A percentile compares a stretch with the other conserved stretches of the same genome.
These are phyloP conservation scores for Periconia sp. DNA, from an alignment of 2,329 filamentous ascomycete species.

Conservation along the genomic window DNA sequence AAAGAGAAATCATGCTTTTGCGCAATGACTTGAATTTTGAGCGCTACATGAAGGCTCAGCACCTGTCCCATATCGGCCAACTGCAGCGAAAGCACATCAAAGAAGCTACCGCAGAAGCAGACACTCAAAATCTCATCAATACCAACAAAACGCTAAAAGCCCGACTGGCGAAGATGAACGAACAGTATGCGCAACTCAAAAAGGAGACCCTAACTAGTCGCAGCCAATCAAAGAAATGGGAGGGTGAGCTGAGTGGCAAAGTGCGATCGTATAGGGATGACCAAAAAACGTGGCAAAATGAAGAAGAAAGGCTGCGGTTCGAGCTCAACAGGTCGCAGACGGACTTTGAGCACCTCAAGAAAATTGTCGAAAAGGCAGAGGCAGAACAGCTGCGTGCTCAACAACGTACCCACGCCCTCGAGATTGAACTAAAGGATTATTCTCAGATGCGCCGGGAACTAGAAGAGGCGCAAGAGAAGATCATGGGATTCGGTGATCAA, in stretches of 20 bases:
- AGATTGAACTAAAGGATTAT: slow-evolving; percentile 65
- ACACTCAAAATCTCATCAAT: slow-evolving; percentile 79
- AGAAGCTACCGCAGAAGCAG: slow-evolving; percentile 77
- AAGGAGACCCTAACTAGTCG: slow-evolving; percentile 73
- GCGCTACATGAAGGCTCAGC: slow-evolving; percentile 79
- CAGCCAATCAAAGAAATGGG: slow-evolving; percentile 75
- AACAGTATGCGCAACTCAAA: slow-evolving; percentile 68
- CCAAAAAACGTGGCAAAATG: slow-evolving; percentile 64
- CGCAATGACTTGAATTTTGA: slow-evolving; percentile 84
- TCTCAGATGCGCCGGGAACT: slow-evolving; percentile 44
- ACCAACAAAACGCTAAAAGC: slow-evolving; percentile 73
- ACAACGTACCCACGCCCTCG: slow-evolving; percentile 57
- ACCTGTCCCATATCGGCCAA: slow-evolving; percentile 78
- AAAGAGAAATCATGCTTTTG: slow-evolving; percentile 73
- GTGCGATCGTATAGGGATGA: slow-evolving; percentile 69
- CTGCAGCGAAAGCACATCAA: slow-evolving; percentile 73
- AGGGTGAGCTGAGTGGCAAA: slow-evolving; percentile 69
- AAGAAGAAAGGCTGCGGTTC: slow-evolving; percentile 59
- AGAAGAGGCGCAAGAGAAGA: slow-evolving; percentile 36
- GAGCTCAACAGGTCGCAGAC: slow-evolving; percentile 61
- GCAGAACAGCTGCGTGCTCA: slow-evolving; percentile 60
- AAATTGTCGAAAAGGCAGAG: slow-evolving; percentile 69
- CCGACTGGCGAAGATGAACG: slow-evolving; percentile 72
- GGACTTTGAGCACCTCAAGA: slow-evolving; percentile 66
- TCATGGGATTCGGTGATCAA: slow-evolving; percentile 31